Percentiles rank a stretch among this genome's conserved stretches.
These are phyloP conservation scores for Cydonia oblonga DNA, from an alignment of 331 rosid species.

Conservation along the genomic window DNA sequence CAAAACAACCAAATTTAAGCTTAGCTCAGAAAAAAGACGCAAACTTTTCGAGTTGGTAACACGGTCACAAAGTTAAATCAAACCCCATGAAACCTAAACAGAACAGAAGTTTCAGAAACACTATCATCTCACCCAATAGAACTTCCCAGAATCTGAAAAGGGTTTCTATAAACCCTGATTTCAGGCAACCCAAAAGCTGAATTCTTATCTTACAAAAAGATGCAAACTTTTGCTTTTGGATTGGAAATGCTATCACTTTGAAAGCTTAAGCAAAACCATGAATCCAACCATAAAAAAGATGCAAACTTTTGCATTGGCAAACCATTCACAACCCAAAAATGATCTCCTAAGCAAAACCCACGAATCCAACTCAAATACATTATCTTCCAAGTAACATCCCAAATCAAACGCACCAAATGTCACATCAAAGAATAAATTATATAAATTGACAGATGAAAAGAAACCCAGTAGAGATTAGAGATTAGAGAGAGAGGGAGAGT, in stretches of 20 bases:
- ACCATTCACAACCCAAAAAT: background rate
- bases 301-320: background rate
- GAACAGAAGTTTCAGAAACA: background rate
- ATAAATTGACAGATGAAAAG: background rate
- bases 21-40: background rate
- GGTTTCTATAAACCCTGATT: background rate
- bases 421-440: background rate
- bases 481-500: background rate
- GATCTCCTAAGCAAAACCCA: background rate
- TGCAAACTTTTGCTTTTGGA: background rate
- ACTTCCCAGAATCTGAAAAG: background rate
- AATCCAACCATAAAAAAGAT: background rate
- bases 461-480: background rate
- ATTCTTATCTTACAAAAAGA: background rate
- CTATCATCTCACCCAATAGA: background rate
- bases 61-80: background rate
- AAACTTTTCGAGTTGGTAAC: background rate
- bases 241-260: background rate
- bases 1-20: background rate
- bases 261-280: background rate
- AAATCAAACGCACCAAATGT: too few relatives aligned
- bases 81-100: background rate
- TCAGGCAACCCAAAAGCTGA: background rate
- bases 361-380: background rate
- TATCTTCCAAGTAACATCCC: background rate